Evolutionary conservation across 2,329 filamentous ascomycete genomes (phyloP), one percentile per base, ranked within the genome.

Genomic region (Metarhizium album): DNA sequence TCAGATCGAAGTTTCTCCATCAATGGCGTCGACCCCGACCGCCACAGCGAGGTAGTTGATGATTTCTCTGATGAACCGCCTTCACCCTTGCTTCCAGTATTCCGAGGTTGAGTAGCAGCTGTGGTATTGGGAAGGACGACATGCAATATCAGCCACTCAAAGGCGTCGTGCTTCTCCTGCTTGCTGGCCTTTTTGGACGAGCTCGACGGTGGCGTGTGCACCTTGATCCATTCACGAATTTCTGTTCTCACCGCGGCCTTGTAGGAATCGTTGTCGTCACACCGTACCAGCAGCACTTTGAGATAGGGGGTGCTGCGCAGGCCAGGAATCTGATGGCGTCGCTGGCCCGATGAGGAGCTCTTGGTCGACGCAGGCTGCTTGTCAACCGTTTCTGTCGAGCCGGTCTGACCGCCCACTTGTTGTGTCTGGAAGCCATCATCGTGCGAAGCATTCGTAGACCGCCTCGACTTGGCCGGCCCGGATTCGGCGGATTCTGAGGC

Each of bases 221-320:
- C 73, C 67, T 93, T 94, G 60, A 97, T 80, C 93, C 93, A 98
- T 57, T 97, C 90, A 47, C 87, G 81, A 35, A 98, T 75, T 58
- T 87, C 81, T 60, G 87, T 82, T 47, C 90, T 79, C 6, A 87
- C 83, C 13, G 81, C 81, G 2, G 80, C 74, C 68, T 95, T 97
- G 75, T 98, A 98, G 8, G 82, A 82, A 46, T 98, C 94, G 61
- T 90, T 95, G 64, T 98, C 93, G 70, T 97, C 93, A 69, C 93
- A 97, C 62, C 90, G 81, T 49, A 98, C 77, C 2, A 98, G 72
- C 52, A 90, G 85, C 6, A 98, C 72, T 66, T 95, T 97, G 53
- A 98, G 75, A 66, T 98, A 98, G 1, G 94, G 90, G 1, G 91
- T 97, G 55, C 88, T 87, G 38, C 91, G 84, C 51, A 98, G 71